Conservation (phyloP, 352 stramenopile species). For the Proteromonas lacertae region DNA sequence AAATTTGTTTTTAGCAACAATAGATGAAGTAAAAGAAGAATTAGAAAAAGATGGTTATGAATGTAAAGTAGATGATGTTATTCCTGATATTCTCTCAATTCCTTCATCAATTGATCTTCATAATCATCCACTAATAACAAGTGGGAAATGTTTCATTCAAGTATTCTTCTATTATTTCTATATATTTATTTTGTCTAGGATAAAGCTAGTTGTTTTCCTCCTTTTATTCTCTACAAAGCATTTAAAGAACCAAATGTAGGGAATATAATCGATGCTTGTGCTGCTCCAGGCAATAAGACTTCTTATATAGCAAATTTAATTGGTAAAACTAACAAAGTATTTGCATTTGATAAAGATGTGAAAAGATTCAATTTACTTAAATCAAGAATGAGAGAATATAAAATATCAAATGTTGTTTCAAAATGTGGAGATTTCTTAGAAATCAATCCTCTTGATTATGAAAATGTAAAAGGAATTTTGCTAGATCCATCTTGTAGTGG, state of each 20-base stretch:
- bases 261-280: slow-evolving; percentile 73
- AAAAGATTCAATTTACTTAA: slow-evolving; percentile 45
- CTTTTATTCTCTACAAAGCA: neutral
- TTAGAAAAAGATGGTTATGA: too few relatives aligned
- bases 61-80: too few relatives aligned
- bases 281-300: slow-evolving; percentile 91
- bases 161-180: neutral
- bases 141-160: too few relatives aligned
- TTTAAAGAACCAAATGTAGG: slow-evolving; percentile 4
- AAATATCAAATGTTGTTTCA: slow-evolving; percentile 19
- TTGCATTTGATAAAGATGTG: slow-evolving; percentile 58
- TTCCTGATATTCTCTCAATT: too few relatives aligned
- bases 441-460: slow-evolving; percentile 30
- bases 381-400: slow-evolving; percentile 33
- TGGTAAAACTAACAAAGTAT: slow-evolving; percentile 19
- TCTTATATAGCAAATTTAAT: slow-evolving; percentile 70
- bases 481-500: slow-evolving; percentile 80
- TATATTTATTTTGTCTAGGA: slow-evolving; percentile 1
- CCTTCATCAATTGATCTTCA: too few relatives aligned
- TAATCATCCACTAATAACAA: too few relatives aligned
- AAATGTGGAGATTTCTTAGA: slow-evolving; percentile 58
- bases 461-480: slow-evolving; percentile 51
- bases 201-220: neutral
- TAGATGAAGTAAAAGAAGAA: too few relatives aligned
- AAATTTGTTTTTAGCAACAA: too few relatives aligned